Evolutionary conservation across 148 eudicot genomes (phyloP).

Genomic region (Diospyros kaki): DNA sequence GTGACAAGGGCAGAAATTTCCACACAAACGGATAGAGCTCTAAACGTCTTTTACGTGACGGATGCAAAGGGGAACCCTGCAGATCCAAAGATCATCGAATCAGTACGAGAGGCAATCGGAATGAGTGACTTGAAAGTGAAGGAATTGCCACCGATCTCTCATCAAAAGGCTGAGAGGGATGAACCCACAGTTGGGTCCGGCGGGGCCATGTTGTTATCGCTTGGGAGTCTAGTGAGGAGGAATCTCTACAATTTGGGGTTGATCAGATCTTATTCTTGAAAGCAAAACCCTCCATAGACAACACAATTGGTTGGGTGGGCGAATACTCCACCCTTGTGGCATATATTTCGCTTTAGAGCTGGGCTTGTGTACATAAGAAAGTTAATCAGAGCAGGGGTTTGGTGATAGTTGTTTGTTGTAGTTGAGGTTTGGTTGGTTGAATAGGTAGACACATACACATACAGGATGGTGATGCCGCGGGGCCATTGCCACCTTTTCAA

Average conservation of each 20-base stretch:
- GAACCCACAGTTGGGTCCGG: constrained; percentile 44
- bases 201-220: constrained; percentile 73
- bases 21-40: constrained; percentile 49
- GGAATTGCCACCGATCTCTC: constrained; percentile 61
- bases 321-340: neutral
- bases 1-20: constrained; percentile 89
- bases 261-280: constrained; percentile 72
- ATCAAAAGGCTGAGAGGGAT: constrained; percentile 38
- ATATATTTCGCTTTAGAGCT: constrained; percentile 41
- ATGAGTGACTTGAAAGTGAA: constrained; percentile 50
- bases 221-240: constrained; percentile 77
- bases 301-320: neutral
- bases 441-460: constrained; percentile 18
- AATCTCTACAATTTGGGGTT: constrained; percentile 78
- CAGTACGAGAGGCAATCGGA: constrained; percentile 60
- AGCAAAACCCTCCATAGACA: neutral
- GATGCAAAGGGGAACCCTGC: constrained; percentile 61
- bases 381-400: constrained; percentile 19
- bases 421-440: constrained; percentile 27
- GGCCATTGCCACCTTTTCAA: constrained; percentile 21
- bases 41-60: constrained; percentile 71
- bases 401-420: constrained; percentile 29
- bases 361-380: constrained; percentile 39
- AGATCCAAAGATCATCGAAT: constrained; percentile 56
- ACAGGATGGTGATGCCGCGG: constrained; percentile 10